Conservation (phyloP, 2,329 filamentous ascomycete genomes). For the Botrytis galanthina region DNA sequence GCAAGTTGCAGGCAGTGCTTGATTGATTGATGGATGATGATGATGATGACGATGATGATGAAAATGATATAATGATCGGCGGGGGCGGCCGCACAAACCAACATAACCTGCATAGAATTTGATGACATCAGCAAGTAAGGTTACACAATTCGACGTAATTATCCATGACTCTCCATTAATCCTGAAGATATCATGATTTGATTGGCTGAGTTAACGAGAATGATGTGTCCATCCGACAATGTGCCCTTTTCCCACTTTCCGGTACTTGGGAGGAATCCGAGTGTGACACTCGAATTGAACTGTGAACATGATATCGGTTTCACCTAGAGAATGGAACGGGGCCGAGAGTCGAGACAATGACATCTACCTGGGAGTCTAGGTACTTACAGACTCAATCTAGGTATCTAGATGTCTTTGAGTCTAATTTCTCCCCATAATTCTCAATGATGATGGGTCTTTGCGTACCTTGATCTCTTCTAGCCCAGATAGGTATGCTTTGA, state of each 20-base stretch:
- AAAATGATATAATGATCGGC: constrained; percentile 2
- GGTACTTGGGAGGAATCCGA: neutral
- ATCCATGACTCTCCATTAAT: neutral
- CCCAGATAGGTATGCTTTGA: neutral
- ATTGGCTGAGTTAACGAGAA: neutral
- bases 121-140: constrained; percentile 8
- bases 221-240: neutral
- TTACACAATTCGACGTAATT: neutral
- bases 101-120: neutral
- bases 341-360: neutral
- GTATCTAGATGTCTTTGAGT: neutral
- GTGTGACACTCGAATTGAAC: neutral
- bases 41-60: neutral
- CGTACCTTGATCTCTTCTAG: neutral
- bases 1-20: neutral
- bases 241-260: neutral
- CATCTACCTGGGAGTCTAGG: neutral
- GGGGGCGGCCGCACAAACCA: neutral
- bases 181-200: neutral
- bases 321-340: neutral
- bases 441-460: neutral
- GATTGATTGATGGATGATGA: neutral
- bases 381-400: neutral
- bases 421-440: neutral
- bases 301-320: neutral